phyloP scores from a whole-genome alignment of 805 yeast genomes.

The Metahyphopichia silvanorum region DNA sequence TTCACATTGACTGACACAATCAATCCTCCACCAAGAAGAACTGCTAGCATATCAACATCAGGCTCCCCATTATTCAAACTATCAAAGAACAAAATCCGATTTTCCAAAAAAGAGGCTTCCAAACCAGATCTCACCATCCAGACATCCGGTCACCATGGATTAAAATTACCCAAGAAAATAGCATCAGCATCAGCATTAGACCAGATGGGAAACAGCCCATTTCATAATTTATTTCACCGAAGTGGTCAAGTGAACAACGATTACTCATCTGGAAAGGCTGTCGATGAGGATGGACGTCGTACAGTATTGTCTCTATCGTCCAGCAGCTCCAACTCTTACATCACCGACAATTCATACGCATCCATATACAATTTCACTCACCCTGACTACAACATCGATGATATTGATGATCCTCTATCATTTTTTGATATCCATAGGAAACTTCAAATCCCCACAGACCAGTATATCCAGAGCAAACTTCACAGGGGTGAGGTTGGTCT shows the following conservation, averaged over 20 bases:
- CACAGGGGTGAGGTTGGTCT: slow-evolving; percentile 14
- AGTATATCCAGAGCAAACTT: slow-evolving; percentile 21
- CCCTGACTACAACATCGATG: slow-evolving; percentile 25
- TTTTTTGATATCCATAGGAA: slow-evolving; percentile 27
- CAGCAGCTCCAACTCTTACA: slow-evolving; percentile 30
- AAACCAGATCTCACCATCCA: slow-evolving; percentile 31
- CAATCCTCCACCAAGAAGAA: not conserved
- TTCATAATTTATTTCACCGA: slow-evolving; percentile 33
- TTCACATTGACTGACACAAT: slow-evolving; percentile 2
- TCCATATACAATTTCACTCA: slow-evolving; percentile 31
- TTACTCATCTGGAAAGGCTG: not conserved
- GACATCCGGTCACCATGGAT: slow-evolving; percentile 22
- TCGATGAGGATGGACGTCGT: slow-evolving; percentile 9
- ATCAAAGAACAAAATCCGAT: slow-evolving; percentile 7
- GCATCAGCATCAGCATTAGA: slow-evolving; percentile 7
- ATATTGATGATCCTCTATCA: slow-evolving; percentile 20
- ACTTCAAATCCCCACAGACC: slow-evolving; percentile 33
- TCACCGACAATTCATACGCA: slow-evolving; percentile 28
- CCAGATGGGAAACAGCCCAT: slow-evolving; percentile 19
- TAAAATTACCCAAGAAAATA: slow-evolving; percentile 21
- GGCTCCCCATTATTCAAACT: slow-evolving; percentile 8
- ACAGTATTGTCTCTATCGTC: slow-evolving; percentile 28
- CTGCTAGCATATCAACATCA: no score
- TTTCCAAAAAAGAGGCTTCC: slow-evolving; percentile 8
- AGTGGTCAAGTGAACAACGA: slow-evolving; percentile 11